Percentiles rank a stretch among this genome's conserved stretches.
phyloP scores from a whole-genome alignment of 2,329 filamentous ascomycete genomes.

The Cladosporium halotolerans region DNA sequence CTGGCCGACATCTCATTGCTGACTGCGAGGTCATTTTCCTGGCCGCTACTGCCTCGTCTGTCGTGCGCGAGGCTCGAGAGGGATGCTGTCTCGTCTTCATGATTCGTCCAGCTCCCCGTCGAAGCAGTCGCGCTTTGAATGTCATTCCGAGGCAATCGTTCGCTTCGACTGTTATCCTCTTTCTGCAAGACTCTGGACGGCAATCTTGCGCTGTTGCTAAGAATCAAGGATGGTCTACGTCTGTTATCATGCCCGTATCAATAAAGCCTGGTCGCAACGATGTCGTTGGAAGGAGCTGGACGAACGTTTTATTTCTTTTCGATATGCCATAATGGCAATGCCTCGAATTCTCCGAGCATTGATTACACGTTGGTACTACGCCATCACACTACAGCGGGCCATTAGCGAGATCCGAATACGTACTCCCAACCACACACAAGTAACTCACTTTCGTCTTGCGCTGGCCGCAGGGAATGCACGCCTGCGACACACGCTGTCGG shows the following conservation, averaged over 20 bases:
- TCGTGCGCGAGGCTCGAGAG: background rate
- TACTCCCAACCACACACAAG: background rate
- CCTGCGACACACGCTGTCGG: conserved; percentile 8
- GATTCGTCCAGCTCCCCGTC: background rate
- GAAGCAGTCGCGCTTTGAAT: background rate
- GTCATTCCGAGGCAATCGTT: too few relatives aligned
- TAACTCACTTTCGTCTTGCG: conserved; percentile 4
- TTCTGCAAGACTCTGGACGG: too few relatives aligned
- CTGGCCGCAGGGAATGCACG: conserved; percentile 7
- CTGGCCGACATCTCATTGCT: background rate
- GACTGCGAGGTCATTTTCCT: background rate
- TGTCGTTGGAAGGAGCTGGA: background rate
- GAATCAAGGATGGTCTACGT: background rate
- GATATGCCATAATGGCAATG: conserved; percentile 7
- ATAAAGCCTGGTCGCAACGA: background rate
- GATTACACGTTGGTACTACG: background rate
- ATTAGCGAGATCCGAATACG: too few relatives aligned
- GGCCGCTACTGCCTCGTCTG: background rate
- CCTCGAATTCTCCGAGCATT: background rate
- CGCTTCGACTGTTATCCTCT: too few relatives aligned
- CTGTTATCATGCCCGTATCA: background rate
- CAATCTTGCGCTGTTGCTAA: background rate
- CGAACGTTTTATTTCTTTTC: conserved; percentile 4
- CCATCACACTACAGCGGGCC: conserved; percentile 2
- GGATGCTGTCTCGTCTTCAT: background rate